phyloP scores from a whole-genome alignment of 306 rosid species.

The Pterocarpus santalinus region DNA sequence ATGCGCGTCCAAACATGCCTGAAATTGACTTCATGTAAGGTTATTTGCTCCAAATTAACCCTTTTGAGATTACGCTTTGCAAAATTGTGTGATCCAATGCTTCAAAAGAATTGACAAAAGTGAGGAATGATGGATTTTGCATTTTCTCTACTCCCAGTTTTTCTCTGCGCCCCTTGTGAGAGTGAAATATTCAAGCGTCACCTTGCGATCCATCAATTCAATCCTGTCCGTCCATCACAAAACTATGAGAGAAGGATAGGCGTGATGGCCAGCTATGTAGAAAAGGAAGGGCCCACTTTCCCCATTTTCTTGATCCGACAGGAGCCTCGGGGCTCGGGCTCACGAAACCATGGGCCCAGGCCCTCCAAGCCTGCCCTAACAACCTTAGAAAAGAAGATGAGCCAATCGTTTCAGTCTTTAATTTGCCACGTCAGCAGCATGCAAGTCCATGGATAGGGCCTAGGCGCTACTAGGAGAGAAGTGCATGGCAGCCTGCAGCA shows the following conservation, averaged over 20 bases:
- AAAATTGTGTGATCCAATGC: conserved; percentile 41
- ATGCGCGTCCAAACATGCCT: too few species aligned
- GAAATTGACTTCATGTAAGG: not conserved
- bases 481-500: conserved; percentile 45
- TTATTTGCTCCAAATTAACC: not conserved
- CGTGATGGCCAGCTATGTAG: not conserved
- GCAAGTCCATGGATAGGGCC: conserved; percentile 28
- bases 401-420: conserved; percentile 33
- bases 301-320: conserved; percentile 5
- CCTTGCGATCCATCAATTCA: conserved; percentile 37
- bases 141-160: too few species aligned
- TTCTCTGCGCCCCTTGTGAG: too few species aligned
- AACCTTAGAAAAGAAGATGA: not conserved
- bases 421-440: conserved; percentile 13
- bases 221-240: conserved; percentile 43
- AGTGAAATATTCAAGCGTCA: conserved; percentile 27
- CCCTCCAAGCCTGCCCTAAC: not conserved
- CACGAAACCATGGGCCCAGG: conserved; percentile 32
- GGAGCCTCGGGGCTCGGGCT: conserved; percentile 37
- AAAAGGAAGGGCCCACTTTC: not conserved
- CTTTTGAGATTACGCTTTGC: conserved; percentile 26
- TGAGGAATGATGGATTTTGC: not conserved
- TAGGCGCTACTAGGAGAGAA: not conserved
- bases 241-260: not conserved
- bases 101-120: not conserved